These are phyloP conservation scores for Cornus suecica DNA, from an alignment of 148 eudicot species.

Conservation along the genomic window DNA sequence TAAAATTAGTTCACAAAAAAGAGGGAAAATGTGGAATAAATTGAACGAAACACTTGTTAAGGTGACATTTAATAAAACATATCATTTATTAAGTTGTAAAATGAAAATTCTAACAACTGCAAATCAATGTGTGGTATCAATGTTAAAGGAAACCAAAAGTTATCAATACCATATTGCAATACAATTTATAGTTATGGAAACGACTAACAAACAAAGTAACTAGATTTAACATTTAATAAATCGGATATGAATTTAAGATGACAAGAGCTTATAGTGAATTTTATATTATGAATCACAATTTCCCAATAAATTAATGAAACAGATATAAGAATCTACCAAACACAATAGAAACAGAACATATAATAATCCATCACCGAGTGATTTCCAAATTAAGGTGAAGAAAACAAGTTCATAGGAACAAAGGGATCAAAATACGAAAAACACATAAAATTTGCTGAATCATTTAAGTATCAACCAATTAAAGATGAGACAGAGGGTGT, in stretches of 20 bases:
- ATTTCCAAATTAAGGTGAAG: neutral
- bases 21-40: neutral
- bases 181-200: neutral
- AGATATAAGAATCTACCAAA: neutral
- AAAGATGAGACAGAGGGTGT: neutral
- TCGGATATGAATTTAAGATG: neutral
- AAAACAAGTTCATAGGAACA: neutral
- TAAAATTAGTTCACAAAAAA: neutral
- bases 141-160: no score
- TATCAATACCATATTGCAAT: no score
- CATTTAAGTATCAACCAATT: neutral
- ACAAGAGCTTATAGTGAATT: neutral
- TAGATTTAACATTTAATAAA: no score
- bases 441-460: neutral
- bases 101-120: neutral
- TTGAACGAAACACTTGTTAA: no score
- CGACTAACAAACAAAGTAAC: no score
- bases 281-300: neutral
- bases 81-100: neutral
- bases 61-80: neutral
- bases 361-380: neutral
- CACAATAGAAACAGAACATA: neutral
- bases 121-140: no score
- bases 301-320: neutral
- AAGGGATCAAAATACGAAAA: neutral